These are phyloP conservation scores for Vaccinium vitisidaea DNA, from an alignment of 148 eudicot genomes.

Conservation along the genomic window DNA sequence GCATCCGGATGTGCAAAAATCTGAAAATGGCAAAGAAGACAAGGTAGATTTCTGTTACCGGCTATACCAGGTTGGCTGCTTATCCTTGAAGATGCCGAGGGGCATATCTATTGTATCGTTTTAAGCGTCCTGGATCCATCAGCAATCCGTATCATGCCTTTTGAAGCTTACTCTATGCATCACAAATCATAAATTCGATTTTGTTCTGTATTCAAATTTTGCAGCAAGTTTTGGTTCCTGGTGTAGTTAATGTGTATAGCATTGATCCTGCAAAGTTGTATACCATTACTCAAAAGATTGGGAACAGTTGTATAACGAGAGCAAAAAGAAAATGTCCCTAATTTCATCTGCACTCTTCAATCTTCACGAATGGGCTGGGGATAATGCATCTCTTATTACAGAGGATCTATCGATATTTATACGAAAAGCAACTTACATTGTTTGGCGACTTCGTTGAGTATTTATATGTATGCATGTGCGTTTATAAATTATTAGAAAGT, in stretches of 20 bases:
- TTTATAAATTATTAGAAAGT: background rate
- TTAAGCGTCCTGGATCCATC: background rate
- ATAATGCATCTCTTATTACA: background rate
- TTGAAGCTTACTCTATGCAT: background rate
- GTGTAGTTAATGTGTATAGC: conserved; percentile 22
- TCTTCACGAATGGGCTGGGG: background rate
- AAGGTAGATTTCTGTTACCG: background rate
- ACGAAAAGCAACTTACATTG: background rate
- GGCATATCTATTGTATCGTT: background rate
- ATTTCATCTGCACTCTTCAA: background rate
- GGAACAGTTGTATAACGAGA: background rate
- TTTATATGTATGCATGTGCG: background rate
- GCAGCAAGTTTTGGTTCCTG: conserved; percentile 22
- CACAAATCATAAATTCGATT: background rate
- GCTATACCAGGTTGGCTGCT: conserved; percentile 10
- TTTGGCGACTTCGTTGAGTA: background rate
- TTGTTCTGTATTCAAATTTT: conserved; percentile 8
- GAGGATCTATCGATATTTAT: background rate
- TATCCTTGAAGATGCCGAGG: background rate
- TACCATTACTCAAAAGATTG: conserved; percentile 4
- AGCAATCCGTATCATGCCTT: background rate
- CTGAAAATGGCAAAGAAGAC: conserved; percentile 66
- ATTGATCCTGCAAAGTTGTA: conserved; percentile 14
- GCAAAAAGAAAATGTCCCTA: background rate
- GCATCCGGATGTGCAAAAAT: conserved; percentile 93